Base-by-base conservation (phyloP, 768 basidiomycete species). In the Mycena chlorophos region DNA sequence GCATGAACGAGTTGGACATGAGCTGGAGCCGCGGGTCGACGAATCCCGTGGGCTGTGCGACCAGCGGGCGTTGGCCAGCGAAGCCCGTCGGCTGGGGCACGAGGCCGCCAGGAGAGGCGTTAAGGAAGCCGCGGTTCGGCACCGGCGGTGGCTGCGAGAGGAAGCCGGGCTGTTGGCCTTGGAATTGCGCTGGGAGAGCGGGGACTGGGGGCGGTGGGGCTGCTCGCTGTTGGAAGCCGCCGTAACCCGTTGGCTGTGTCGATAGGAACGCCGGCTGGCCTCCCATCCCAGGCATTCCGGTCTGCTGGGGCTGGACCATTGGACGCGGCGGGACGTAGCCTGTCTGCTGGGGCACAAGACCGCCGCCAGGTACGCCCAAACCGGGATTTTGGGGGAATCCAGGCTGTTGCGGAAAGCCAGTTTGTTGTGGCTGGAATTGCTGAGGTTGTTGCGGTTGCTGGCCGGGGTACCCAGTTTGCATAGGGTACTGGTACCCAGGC, bases 1-100 rank as follows among this genome's bases (percentile, higher is more conserved):
- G 95, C 85, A 98, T 90, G 73, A 98, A 97, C 0, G 88, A 87
- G 57, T 74, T 89, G n/a, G 86, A 86, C 89, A 97, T 92, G 83
- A 94, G 86, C 68, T 84, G 83, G 48, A 95, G 74, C 19, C 92
- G 76, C 1, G 93, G 94, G 72, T 96, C 89, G 51, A 89, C 74
- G 63, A 81, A 91, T 20, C 92, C 92, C 5, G 92, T 94, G 51
- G 78, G 72, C 65, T 94, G 92, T 16, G 89, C 81, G 1, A 87
- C 75, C 49, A 93, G 79, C 5, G 80, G 78, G 28, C 60, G 56
- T 47, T 61, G 60, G 19, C 64, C 78, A 14, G 71, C 74, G 63
- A 83, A 89, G 1, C 89, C 86, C 4, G 85, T 86, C 14, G 73
- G 73, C 65, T 87, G 87, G 22, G 84, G 69, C 5, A 71, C 55